These are phyloP conservation scores for Mrakia blollopis DNA, from an alignment of 768 basidiomycete species.

Conservation along the genomic window DNA sequence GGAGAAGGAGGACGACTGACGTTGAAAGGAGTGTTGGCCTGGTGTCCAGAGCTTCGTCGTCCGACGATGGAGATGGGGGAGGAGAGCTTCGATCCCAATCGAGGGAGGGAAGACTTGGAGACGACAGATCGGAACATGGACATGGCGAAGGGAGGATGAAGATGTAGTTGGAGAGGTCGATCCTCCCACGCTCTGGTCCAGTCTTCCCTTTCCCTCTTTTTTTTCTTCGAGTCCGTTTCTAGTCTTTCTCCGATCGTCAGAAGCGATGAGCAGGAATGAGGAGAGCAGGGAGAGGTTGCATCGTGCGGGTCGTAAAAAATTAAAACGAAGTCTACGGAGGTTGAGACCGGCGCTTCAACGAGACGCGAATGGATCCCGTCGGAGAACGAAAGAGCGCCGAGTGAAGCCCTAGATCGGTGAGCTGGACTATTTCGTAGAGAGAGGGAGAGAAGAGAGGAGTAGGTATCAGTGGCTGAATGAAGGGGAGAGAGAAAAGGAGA, in stretches of 20 bases:
- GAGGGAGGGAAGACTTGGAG: slow-evolving; percentile 3
- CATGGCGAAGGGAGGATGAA: slow-evolving; percentile 12
- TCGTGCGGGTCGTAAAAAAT: neutral
- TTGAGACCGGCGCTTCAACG: neutral
- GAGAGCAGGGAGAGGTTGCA: neutral
- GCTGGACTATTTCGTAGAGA: too few species aligned
- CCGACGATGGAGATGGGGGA: slow-evolving; percentile 11
- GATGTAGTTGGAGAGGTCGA: neutral
- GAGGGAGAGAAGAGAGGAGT: too few species aligned
- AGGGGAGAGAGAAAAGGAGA: too few species aligned
- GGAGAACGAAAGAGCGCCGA: neutral
- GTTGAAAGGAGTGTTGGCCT: neutral
- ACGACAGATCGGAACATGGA: slow-evolving; percentile 8
- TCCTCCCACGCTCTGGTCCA: too few species aligned
- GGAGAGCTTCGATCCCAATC: neutral
- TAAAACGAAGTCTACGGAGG: neutral
- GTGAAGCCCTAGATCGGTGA: too few species aligned
- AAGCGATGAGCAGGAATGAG: neutral
- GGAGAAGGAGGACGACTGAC: neutral
- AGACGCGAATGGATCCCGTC: neutral
- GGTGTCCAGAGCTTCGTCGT: slow-evolving; percentile 1
- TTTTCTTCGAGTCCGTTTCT: too few species aligned
- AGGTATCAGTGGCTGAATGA: too few species aligned
- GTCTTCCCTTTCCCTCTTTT: too few species aligned
- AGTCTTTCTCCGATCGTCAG: too few species aligned